phyloP scores from a whole-genome alignment of 805 yeast genomes.

The Candida schatavii region DNA sequence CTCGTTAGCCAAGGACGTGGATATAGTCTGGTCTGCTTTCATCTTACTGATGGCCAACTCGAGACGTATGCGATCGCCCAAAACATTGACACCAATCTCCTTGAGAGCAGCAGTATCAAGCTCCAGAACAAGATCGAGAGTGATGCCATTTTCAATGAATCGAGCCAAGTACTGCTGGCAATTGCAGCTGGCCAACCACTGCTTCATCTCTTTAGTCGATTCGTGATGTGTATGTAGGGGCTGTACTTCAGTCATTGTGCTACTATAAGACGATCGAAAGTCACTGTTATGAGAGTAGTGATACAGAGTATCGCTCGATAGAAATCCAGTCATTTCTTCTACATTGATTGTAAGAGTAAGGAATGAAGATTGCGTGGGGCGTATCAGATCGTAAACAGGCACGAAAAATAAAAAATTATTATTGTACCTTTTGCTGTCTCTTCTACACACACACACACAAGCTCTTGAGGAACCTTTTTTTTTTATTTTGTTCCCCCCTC shows the following conservation, averaged over 20 bases:
- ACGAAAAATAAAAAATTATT: no score
- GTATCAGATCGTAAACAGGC: no score
- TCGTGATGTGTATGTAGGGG: conserved; percentile 5
- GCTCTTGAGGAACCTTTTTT: no score
- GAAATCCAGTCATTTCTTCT: no score
- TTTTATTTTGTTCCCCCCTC: no score
- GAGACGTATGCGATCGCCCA: conserved; percentile 80
- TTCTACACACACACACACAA: no score
- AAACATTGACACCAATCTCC: conserved; percentile 69
- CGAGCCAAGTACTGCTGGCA: conserved; percentile 33
- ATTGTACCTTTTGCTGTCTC: no score
- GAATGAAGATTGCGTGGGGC: no score
- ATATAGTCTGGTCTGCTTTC: conserved; percentile 30
- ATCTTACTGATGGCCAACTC: conserved; percentile 54
- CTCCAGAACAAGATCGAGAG: conserved; percentile 54
- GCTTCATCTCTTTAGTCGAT: conserved; percentile 23
- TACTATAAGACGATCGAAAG: no score
- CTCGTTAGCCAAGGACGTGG: conserved; percentile 11
- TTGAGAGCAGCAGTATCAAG: conserved; percentile 62
- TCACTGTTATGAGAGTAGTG: no score
- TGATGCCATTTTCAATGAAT: conserved; percentile 50
- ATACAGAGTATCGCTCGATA: no score
- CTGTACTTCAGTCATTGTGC: not conserved
- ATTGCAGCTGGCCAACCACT: conserved; percentile 33
- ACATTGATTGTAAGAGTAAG: no score